A percentile compares a stretch with the other conserved stretches of the same genome.
These are phyloP conservation scores for Fusarium heterosporum DNA, from an alignment of 2,329 filamentous ascomycete species.

Conservation along the genomic window DNA sequence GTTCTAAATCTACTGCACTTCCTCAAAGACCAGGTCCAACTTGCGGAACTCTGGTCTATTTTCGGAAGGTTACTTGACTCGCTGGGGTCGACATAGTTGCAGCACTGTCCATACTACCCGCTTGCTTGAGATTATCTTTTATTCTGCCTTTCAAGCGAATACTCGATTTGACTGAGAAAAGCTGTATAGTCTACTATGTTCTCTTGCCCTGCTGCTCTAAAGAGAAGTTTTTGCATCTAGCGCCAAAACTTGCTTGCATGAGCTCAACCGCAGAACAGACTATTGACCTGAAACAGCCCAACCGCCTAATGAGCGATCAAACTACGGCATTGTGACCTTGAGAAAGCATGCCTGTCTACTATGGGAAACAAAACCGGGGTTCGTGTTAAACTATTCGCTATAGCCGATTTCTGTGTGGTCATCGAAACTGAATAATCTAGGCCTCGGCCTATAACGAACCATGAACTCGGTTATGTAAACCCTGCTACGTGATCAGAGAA, in stretches of 20 bases:
- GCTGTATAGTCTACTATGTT: not conserved
- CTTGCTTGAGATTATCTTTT: conserved; percentile 1
- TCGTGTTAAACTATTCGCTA: conserved; percentile 22
- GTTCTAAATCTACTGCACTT: conserved; percentile 3
- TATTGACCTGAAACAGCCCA: conserved; percentile 41
- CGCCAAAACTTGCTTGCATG: conserved; percentile 31
- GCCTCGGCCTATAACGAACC: not conserved
- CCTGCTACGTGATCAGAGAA: conserved; percentile 1
- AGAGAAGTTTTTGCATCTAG: conserved; percentile 15
- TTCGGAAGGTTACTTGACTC: conserved; percentile 16
- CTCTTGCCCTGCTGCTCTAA: conserved; percentile 5
- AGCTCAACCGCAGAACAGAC: conserved; percentile 30
- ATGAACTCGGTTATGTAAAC: conserved; percentile 5
- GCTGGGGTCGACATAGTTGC: not conserved
- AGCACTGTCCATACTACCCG: conserved; percentile 7
- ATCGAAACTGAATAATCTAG: conserved; percentile 2
- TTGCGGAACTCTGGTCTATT: not conserved
- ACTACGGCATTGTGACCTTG: conserved; percentile 9
- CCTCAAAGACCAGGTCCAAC: not conserved
- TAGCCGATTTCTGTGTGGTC: conserved; percentile 14
- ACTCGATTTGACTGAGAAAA: conserved; percentile 15
- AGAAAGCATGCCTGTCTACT: conserved; percentile 8
- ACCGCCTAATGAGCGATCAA: conserved; percentile 27
- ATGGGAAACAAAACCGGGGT: conserved; percentile 19
- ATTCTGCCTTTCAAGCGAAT: conserved; percentile 6